These are phyloP conservation scores for Yarrowia porcina DNA, from an alignment of 805 yeast genomes.

Conservation along the genomic window DNA sequence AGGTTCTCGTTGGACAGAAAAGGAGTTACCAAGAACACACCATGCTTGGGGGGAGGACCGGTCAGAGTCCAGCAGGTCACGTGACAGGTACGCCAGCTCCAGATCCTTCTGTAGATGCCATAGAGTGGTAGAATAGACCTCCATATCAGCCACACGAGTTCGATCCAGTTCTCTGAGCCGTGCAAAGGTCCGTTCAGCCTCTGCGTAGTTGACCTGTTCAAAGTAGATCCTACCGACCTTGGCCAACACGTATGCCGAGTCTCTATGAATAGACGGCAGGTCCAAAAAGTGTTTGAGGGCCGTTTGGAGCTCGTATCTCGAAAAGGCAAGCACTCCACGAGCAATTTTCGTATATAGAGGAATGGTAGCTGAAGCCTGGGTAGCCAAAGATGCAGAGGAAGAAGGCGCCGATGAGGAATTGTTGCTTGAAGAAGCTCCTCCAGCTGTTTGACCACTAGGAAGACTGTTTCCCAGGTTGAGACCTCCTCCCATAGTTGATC, in stretches of 20 bases:
- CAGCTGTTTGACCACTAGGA: background rate
- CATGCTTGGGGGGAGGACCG: slow-evolving; percentile 76
- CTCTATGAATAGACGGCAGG: slow-evolving; percentile 58
- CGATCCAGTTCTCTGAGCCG: slow-evolving; percentile 67
- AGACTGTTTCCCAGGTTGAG: background rate
- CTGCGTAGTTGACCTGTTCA: slow-evolving; percentile 81
- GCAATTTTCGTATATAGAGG: slow-evolving; percentile 49
- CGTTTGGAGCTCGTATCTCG: slow-evolving; percentile 69
- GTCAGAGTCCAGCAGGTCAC: slow-evolving; percentile 68
- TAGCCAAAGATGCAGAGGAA: slow-evolving; percentile 2
- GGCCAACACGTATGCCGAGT: slow-evolving; percentile 82
- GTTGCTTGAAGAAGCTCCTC: background rate
- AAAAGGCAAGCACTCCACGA: slow-evolving; percentile 59
- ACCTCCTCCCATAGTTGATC: slow-evolving; percentile 3
- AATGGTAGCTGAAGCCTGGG: background rate
- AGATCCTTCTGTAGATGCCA: slow-evolving; percentile 89
- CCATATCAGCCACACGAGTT: slow-evolving; percentile 83
- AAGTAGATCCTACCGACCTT: slow-evolving; percentile 78
- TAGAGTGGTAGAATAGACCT: slow-evolving; percentile 78
- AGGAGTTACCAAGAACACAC: slow-evolving; percentile 88
- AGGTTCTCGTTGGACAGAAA: slow-evolving; percentile 76
- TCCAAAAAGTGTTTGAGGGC: slow-evolving; percentile 68
- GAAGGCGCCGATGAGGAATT: background rate
- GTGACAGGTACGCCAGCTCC: slow-evolving; percentile 75
- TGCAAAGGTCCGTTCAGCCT: slow-evolving; percentile 61